Evolutionary conservation across 75 land plant species (phyloP).

Genomic region (Cunninghamia lanceolata): DNA sequence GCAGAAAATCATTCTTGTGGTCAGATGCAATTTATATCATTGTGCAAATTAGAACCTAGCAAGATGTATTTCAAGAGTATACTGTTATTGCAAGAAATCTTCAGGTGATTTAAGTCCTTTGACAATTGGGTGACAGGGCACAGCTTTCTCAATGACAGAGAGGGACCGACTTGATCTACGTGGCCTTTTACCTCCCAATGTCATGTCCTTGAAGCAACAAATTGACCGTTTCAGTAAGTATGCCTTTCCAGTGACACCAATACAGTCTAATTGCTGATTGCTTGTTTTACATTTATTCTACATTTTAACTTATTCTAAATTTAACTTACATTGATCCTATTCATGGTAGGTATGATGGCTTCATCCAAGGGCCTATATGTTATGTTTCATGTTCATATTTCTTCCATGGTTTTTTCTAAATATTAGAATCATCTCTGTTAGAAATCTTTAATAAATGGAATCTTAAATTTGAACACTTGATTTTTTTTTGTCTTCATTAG

Average conservation of each 20-base stretch:
- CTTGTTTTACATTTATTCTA: not conserved
- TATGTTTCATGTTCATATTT: not conserved
- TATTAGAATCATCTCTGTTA: not conserved
- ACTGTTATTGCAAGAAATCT: not conserved
- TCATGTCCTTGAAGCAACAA: slow-evolving; percentile 84
- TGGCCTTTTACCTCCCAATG: slow-evolving; percentile 91
- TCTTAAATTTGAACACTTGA: not conserved
- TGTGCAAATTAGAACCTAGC: not conserved
- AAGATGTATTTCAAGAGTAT: not conserved
- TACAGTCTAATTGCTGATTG: not conserved
- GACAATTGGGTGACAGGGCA: slow-evolving; percentile 51
- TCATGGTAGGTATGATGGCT: not conserved
- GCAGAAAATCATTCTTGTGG: not conserved
- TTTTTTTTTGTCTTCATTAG: not conserved
- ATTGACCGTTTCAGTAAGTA: slow-evolving; percentile 93
- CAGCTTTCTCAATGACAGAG: slow-evolving; percentile 89
- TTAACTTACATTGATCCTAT: not conserved
- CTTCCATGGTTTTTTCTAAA: not conserved
- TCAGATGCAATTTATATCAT: not conserved
- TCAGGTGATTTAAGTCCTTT: not conserved
- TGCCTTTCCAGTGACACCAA: not conserved
- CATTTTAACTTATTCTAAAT: not conserved
- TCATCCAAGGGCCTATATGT: not conserved
- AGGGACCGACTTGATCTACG: slow-evolving; percentile 93
- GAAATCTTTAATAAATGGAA: not conserved